phyloP scores from a whole-genome alignment of 257 asterid species.

The Anisodus tanguticus region DNA sequence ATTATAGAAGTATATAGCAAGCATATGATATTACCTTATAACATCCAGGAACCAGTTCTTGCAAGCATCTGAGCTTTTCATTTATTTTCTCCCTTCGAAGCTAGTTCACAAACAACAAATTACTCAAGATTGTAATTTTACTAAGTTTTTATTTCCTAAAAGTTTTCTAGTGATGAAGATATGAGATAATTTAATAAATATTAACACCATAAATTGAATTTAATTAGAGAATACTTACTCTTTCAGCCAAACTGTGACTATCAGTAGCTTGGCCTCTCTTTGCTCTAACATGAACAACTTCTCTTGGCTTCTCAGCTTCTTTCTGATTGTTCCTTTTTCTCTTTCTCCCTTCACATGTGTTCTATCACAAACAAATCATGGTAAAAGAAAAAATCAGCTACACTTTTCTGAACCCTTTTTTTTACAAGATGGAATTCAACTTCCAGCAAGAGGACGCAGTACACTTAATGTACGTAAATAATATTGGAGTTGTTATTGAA shows the following conservation, averaged over 20 bases:
- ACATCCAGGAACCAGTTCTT: constrained; percentile 96
- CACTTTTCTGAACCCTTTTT: neutral
- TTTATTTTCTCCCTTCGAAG: constrained; percentile 88
- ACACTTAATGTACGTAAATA: neutral
- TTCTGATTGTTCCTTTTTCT: constrained; percentile 62
- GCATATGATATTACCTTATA: constrained; percentile 60
- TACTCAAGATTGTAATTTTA: neutral
- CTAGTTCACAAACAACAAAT: constrained; percentile 41
- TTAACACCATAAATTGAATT: neutral
- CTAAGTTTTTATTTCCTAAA: neutral
- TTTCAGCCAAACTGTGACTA: constrained; percentile 74
- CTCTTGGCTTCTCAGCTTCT: constrained; percentile 60
- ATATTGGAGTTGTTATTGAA: neutral
- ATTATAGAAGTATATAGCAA: neutral
- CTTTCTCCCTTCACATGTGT: constrained; percentile 55
- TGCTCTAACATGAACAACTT: constrained; percentile 97
- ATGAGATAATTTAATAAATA: neutral
- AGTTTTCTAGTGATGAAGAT: neutral
- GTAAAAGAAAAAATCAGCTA: neutral
- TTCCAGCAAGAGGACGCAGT: neutral
- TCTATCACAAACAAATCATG: constrained; percentile 35
- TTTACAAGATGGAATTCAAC: neutral
- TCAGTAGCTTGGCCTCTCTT: constrained; percentile 80
- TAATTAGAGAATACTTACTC: constrained; percentile 52
- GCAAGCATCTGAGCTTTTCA: constrained; percentile 84